phyloP scores from a whole-genome alignment of 2,329 filamentous ascomycete genomes.

The Karstenula rhodostoma region DNA sequence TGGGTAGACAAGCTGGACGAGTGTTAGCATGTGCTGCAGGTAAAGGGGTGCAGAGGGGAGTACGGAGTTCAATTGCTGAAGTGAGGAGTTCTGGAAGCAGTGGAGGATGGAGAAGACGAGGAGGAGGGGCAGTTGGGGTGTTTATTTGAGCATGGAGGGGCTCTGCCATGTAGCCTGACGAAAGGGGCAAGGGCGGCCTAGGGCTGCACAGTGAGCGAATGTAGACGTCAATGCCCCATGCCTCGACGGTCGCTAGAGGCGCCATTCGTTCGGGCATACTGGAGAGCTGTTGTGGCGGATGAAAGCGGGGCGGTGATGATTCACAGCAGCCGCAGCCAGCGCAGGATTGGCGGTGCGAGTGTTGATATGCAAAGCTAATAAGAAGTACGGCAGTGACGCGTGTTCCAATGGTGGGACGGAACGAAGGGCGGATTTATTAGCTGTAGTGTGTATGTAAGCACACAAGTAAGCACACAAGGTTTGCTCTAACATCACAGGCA shows the following conservation, averaged over 20 bases:
- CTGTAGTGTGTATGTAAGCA: too few species aligned
- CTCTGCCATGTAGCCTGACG: background rate
- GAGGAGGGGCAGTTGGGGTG: constrained; percentile 5
- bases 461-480: too few species aligned
- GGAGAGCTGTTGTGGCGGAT: background rate
- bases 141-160: constrained; percentile 6
- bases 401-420: too few species aligned
- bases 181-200: constrained; percentile 4
- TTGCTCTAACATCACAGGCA: too few species aligned
- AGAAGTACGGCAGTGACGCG: too few species aligned
- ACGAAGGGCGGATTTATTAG: too few species aligned
- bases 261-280: constrained; percentile 1
- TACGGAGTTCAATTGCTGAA: constrained; percentile 30
- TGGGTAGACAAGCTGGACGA: constrained; percentile 18
- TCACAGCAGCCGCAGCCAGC: background rate
- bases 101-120: background rate
- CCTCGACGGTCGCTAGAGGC: background rate
- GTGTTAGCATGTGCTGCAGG: constrained; percentile 30
- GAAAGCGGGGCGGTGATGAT: constrained; percentile 2
- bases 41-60: constrained; percentile 17
- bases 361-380: background rate
- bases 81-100: background rate
- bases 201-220: constrained; percentile 1
- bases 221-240: constrained; percentile 6
- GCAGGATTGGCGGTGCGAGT: constrained; percentile 1